phyloP scores from a whole-genome alignment of 2,329 filamentous ascomycete species.

The Pyrenophora graminea region DNA sequence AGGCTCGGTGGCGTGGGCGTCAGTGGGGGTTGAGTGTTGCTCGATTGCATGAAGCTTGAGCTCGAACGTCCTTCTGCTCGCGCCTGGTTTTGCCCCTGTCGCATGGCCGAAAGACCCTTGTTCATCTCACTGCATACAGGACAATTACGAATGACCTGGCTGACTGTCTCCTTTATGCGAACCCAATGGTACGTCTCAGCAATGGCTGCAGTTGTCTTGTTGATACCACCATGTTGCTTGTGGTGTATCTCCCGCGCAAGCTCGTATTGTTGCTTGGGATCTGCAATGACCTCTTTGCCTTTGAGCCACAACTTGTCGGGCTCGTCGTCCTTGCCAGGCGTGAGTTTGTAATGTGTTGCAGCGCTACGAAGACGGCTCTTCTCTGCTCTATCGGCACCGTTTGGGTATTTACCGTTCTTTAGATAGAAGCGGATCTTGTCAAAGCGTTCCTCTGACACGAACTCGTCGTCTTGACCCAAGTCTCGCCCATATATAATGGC shows the following conservation, averaged over 20 bases:
- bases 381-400: conserved; percentile 89
- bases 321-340: conserved; percentile 53
- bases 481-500: conserved; percentile 66
- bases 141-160: conserved; percentile 91
- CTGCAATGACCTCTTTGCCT: conserved; percentile 94
- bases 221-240: conserved; percentile 85
- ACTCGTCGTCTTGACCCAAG: conserved; percentile 70
- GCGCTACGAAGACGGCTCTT: conserved; percentile 93
- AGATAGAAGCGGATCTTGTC: conserved; percentile 98
- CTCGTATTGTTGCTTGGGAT: conserved; percentile 86
- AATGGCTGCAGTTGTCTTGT: conserved; percentile 94
- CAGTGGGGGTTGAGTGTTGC: conserved; percentile 10
- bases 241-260: conserved; percentile 80
- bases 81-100: conserved; percentile 24
- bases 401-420: conserved; percentile 90
- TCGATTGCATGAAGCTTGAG: conserved; percentile 8
- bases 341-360: conserved; percentile 90
- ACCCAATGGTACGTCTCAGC: conserved; percentile 97
- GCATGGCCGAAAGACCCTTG: conserved; percentile 37
- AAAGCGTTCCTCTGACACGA: conserved; percentile 92
- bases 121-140: conserved; percentile 78
- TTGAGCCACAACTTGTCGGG: conserved; percentile 82
- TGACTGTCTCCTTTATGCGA: conserved; percentile 95
- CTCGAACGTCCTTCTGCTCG: conserved; percentile 14
- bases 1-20: conserved; percentile 19